Conservation (phyloP, 2,329 filamentous ascomycete genomes). For the Fusarium anthophilum region DNA sequence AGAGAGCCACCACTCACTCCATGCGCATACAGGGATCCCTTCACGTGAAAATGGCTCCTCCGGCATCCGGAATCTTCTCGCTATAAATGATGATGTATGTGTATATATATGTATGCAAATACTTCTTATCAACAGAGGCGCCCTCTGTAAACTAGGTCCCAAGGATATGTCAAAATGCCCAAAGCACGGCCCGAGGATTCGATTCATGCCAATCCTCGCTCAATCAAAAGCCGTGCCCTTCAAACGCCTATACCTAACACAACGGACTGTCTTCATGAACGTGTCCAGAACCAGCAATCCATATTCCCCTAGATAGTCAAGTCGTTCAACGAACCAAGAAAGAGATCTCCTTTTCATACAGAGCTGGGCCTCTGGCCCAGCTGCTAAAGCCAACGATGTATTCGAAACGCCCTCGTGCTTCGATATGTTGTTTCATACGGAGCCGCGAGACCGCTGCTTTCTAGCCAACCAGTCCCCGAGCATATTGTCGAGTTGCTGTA, state of each 20-base stretch:
- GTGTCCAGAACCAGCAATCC: conserved; percentile 38
- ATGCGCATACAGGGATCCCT: conserved; percentile 15
- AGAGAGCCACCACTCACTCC: neutral
- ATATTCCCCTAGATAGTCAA: conserved; percentile 42
- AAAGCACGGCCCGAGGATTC: conserved; percentile 32
- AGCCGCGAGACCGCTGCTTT: conserved; percentile 69
- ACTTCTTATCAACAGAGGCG: conserved; percentile 13
- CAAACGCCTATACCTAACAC: conserved; percentile 42
- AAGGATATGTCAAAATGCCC: conserved; percentile 16
- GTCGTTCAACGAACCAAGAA: conserved; percentile 42
- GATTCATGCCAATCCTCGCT: conserved; percentile 40
- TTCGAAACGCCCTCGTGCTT: neutral
- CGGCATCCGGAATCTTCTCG: neutral
- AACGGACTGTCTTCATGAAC: conserved; percentile 36
- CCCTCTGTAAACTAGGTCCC: neutral
- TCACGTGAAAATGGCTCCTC: conserved; percentile 32
- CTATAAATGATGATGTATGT: neutral
- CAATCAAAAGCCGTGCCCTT: conserved; percentile 24
- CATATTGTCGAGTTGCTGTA: conserved; percentile 83
- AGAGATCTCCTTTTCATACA: conserved; percentile 19
- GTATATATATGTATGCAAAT: conserved; percentile 15
- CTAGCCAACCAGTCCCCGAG: conserved; percentile 82
- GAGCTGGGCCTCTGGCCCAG: conserved; percentile 14
- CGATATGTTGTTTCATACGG: conserved; percentile 47
- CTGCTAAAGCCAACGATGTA: conserved; percentile 5